Evolutionary conservation across 2,329 filamentous ascomycete genomes (phyloP), one percentile per base, ranked within the genome.

Genomic region (Hypomyces rosellus): DNA sequence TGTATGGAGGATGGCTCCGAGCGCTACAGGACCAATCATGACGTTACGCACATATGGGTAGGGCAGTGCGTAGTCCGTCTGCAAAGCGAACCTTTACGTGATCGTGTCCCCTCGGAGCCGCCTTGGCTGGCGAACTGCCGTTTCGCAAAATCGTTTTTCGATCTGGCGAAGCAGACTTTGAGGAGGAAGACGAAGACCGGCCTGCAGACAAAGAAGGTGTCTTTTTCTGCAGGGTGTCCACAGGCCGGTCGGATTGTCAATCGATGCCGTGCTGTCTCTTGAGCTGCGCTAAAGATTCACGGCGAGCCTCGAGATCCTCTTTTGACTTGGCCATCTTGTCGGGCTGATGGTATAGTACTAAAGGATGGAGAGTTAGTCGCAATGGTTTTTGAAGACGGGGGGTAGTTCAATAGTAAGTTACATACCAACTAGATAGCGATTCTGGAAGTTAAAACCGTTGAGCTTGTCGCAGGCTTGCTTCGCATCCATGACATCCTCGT

Each of bases 391-490:
- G 14, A 34, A 45, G 34, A 42, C 34, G 43, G 36, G 49, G 45
- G 36, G 46, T n/a, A n/a, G 38, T 38, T 7, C 14, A 38, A 3
- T 9, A 16, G 5, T 11, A 16, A 11, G 30, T 12, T 16, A 45
- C 89, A 55, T 82, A 95, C 89, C 90, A 66, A 99, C 93, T 63
- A 99, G 88, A 74, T 99, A 99, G 69, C 93, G 88, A 75, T 92
- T 96, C 78, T 99, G 93, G 73, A 99, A 99, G 78, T 99, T 99
- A 84, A 95, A 99, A 69, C 93, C 93, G 78, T 99, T 99, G 71
- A 99, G 80, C 78, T 97, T 96, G 78, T 99, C 93, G 80, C 93
- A 97, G 67, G 93, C 93, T 74, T 90, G 86, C 77, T 99, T 99
- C 61, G 93, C 91, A 79, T 99, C 93, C 81, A 93, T 88, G 61